These are phyloP conservation scores for Kazachstania sp. DNA, from an alignment of 1,139 yeast species.

Conservation along the genomic window DNA sequence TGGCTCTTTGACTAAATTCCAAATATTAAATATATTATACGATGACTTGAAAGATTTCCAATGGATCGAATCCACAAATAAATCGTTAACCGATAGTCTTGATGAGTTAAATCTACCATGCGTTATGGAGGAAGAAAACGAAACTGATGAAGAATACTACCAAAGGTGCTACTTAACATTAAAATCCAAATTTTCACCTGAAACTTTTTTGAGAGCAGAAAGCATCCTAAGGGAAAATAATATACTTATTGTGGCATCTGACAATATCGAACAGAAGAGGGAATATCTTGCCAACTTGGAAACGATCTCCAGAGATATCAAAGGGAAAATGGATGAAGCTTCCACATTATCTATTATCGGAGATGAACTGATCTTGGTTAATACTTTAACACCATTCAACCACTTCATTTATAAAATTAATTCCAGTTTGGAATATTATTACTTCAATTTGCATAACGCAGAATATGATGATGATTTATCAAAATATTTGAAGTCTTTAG, in stretches of 20 bases:
- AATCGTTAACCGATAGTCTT: slow-evolving; percentile 21
- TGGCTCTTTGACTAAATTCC: slow-evolving; percentile 45
- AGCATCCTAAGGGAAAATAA: slow-evolving; percentile 21
- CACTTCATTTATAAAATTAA: slow-evolving; percentile 26
- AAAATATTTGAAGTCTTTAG: slow-evolving; percentile 18
- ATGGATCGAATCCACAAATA: slow-evolving; percentile 29
- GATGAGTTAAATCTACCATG: slow-evolving; percentile 15
- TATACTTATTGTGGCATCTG: slow-evolving; percentile 11
- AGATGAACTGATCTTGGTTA: slow-evolving; percentile 24
- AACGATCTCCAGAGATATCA: slow-evolving; percentile 45
- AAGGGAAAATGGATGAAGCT: slow-evolving; percentile 50
- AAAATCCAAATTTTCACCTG: slow-evolving; percentile 20
- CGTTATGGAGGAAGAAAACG: slow-evolving; percentile 6
- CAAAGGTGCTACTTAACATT: slow-evolving; percentile 15
- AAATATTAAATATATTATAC: slow-evolving; percentile 30
- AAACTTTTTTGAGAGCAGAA: slow-evolving; percentile 21
- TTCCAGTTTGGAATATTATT: slow-evolving; percentile 21
- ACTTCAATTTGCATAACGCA: slow-evolving; percentile 18
- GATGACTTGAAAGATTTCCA: slow-evolving; percentile 18
- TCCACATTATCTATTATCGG: slow-evolving; percentile 33
- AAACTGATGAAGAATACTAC: slow-evolving; percentile 13
- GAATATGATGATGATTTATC: slow-evolving; percentile 13
- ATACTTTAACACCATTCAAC: slow-evolving; percentile 20
- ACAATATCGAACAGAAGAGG: slow-evolving; percentile 9
- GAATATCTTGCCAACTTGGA: slow-evolving; percentile 27